Base-by-base conservation (phyloP, 768 basidiomycete species). In the Lentinula raphanica region DNA sequence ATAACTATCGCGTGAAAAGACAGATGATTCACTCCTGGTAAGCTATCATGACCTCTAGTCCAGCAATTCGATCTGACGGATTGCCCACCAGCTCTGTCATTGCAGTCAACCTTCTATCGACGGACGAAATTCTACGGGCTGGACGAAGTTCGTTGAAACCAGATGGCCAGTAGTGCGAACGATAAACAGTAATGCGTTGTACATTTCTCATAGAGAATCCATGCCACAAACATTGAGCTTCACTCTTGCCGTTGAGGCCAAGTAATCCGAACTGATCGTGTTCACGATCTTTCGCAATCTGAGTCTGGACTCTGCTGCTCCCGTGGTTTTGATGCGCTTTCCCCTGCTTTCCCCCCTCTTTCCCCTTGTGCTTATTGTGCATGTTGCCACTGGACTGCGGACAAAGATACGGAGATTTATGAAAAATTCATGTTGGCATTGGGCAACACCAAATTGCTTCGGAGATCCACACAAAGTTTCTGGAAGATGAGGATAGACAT, bases 1-100 rank as follows among this genome's bases (percentile, higher is more conserved):
- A 99, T 70, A 98, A 98, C 75, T 98, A 97, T 69, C 81, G 97
- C 63, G 97, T 99, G 60, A 99, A 99, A 79, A 80, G 96, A 60
- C 97, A 99, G 70, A 97, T 99, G 94, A 75, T 99, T 46, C 95
- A 98, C 69, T 96, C 94, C 67, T 92, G 92, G 94, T 94, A 64
- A 69, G 86, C 75, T 27, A 48, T 38, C 44, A 28, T 19, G 8
- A 36, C 42, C 23, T n/a, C n/a, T n/a, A n/a, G 54, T 12, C 31
- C 19, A 31, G 35, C 56, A 42, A 25, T n/a, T n/a, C n/a, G 58
- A 8, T 49, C 54, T 60, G 28, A 38, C 36, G 62, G 49, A 59
- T 49, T 61, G 53, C 63, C 56, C 53, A 56, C 31, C 59, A 91
- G 90, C 75, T 92, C 91, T 65, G 90, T 92, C 61, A 99, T 99